Evolutionary conservation across 805 yeast genomes (phyloP).

Genomic region (Suhomyces sp.): DNA sequence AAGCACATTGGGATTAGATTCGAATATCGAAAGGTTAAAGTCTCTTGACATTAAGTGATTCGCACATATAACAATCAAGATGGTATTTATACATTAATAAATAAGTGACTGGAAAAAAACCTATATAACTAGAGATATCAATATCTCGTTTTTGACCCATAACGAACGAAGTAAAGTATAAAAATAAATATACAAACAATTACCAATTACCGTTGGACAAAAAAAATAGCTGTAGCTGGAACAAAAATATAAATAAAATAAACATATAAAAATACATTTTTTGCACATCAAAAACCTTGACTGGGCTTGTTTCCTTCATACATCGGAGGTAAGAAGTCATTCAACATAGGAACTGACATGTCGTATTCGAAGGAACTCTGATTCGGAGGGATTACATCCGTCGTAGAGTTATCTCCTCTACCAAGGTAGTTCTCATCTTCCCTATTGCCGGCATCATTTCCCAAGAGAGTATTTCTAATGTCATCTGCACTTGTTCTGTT

Average conservation of each 20-base stretch:
- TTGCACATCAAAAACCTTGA: not conserved
- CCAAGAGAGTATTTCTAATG: too few relatives aligned
- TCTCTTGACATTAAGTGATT: constrained; percentile 22
- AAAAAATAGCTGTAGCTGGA: too few relatives aligned
- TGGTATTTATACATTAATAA: too few relatives aligned
- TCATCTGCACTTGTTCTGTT: not conserved
- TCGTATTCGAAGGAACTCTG: constrained; percentile 12
- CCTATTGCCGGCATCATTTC: too few relatives aligned
- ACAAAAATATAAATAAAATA: not conserved
- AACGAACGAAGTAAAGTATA: too few relatives aligned
- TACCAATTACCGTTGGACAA: too few relatives aligned
- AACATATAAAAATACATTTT: too few relatives aligned
- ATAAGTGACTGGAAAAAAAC: too few relatives aligned
- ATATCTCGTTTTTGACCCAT: too few relatives aligned
- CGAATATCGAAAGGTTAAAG: constrained; percentile 34
- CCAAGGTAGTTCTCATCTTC: constrained; percentile 3
- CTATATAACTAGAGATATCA: too few relatives aligned
- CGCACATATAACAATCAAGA: too few relatives aligned
- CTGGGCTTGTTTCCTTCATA: constrained; percentile 2
- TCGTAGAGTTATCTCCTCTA: constrained; percentile 2
- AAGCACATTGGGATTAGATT: constrained; percentile 23
- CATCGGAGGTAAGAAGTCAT: constrained; percentile 9
- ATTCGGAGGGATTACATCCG: constrained; percentile 11
- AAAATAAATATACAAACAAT: too few relatives aligned
- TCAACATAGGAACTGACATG: constrained; percentile 10